Evolutionary conservation across 768 basidiomycete genomes (phyloP).

Genomic region (Auriscalpium microsporum): DNA sequence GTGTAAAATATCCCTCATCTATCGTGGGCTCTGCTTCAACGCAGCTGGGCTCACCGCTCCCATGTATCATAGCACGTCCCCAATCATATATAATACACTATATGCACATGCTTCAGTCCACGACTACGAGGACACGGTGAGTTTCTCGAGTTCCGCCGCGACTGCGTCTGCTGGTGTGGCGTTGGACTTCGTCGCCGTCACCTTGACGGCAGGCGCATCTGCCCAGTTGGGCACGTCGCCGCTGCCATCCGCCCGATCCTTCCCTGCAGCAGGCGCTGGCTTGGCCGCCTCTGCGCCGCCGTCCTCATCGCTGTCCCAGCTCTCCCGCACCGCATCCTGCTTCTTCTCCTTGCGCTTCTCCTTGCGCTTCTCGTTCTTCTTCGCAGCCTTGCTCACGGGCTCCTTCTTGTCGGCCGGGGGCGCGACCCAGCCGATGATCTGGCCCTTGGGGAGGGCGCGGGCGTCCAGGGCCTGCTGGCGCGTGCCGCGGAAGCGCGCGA

Average conservation of each 20-base stretch:
- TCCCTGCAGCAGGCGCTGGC: background rate
- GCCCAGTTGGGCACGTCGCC: constrained; percentile 6
- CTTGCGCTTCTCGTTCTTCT: constrained; percentile 78
- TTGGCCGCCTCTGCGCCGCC: constrained; percentile 19
- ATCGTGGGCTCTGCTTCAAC: background rate
- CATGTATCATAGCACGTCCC: background rate
- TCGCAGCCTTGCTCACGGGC: constrained; percentile 38
- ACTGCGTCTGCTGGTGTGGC: constrained; percentile 29
- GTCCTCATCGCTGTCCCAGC: constrained; percentile 72
- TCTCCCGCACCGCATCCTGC: constrained; percentile 54
- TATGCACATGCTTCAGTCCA: background rate
- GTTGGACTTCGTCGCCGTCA: constrained; percentile 9
- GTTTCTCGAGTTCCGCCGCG: constrained; percentile 45
- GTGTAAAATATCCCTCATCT: background rate
- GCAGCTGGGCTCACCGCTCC: background rate
- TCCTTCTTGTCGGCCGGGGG: constrained; percentile 34
- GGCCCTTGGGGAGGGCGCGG: constrained; percentile 60
- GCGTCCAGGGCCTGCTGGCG: constrained; percentile 68
- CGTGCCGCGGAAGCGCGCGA: constrained; percentile 74
- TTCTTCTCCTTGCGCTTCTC: constrained; percentile 73
- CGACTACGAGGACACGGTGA: constrained; percentile 31
- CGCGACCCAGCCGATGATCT: constrained; percentile 74
- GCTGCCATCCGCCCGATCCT: constrained; percentile 8
- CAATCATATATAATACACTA: no score
- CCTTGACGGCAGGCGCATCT: background rate